These are phyloP conservation scores for Diaporthe sp. DNA, from an alignment of 2,329 filamentous ascomycete genomes.

Conservation along the genomic window DNA sequence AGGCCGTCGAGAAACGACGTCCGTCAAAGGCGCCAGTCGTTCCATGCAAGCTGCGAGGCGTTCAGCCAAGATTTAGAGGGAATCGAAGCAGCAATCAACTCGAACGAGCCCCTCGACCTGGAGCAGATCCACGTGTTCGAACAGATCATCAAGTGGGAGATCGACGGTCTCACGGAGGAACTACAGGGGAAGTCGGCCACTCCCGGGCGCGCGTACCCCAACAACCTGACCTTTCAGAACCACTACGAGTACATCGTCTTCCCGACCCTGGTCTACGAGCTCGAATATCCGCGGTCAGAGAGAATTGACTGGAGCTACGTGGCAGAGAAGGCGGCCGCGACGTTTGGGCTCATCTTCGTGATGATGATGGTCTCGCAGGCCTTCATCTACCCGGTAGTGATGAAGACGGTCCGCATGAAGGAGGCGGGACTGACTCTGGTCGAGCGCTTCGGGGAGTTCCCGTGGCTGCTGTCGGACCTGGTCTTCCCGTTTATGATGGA, in stretches of 20 bases:
- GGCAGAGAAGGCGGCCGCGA: constrained; percentile 77
- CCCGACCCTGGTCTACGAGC: constrained; percentile 84
- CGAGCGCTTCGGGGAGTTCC: constrained; percentile 76
- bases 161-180: constrained; percentile 74
- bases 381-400: constrained; percentile 82
- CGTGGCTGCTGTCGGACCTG: constrained; percentile 81
- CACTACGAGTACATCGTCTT: constrained; percentile 81
- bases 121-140: constrained; percentile 75
- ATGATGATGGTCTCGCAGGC: constrained; percentile 85
- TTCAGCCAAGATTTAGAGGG: constrained; percentile 65
- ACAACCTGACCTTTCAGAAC: constrained; percentile 75
- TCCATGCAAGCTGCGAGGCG: constrained; percentile 48
- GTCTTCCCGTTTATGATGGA: constrained; percentile 86
- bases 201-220: constrained; percentile 70
- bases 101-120: constrained; percentile 69
- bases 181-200: constrained; percentile 72
- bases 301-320: constrained; percentile 82
- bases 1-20: constrained; percentile 57
- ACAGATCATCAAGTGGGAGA: constrained; percentile 75
- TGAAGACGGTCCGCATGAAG: constrained; percentile 76
- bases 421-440: constrained; percentile 72
- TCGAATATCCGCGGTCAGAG: constrained; percentile 79
- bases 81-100: constrained; percentile 73
- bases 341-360: constrained; percentile 79
- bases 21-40: constrained; percentile 58